Conservation (phyloP, 371 early-diverging fungal species). For the Umbelopsis sp. region DNA sequence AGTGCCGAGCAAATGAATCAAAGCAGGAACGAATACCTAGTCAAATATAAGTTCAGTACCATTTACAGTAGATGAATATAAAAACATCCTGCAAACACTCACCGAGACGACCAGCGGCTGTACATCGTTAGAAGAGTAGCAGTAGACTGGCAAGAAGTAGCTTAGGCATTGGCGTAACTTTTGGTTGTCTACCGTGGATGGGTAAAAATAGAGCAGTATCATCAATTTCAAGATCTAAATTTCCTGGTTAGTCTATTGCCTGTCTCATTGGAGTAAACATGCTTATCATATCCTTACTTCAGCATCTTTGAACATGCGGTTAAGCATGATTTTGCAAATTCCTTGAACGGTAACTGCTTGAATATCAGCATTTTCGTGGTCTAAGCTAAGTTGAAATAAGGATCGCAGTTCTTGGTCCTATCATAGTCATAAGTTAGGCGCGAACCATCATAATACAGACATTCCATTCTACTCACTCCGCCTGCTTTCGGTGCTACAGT, state of each 20-base stretch:
- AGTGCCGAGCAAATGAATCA: slow-evolving; percentile 41
- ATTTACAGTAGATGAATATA: background rate
- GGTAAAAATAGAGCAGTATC: slow-evolving; percentile 80
- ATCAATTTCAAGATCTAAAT: slow-evolving; percentile 67
- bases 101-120: slow-evolving; percentile 58
- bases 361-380: slow-evolving; percentile 48
- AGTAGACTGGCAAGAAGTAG: slow-evolving; percentile 86
- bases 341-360: slow-evolving; percentile 67
- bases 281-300: slow-evolving; percentile 40
- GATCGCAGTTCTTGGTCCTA: slow-evolving; percentile 45
- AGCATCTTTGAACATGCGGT: slow-evolving; percentile 51
- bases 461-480: slow-evolving; percentile 35
- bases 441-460: background rate
- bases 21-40: slow-evolving; percentile 38
- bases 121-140: slow-evolving; percentile 71
- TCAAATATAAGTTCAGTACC: background rate
- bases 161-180: slow-evolving; percentile 80
- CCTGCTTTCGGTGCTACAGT: slow-evolving; percentile 39
- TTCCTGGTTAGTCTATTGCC: slow-evolving; percentile 1
- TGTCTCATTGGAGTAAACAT: background rate
- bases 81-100: background rate
- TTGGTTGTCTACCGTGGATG: slow-evolving; percentile 60
- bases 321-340: slow-evolving; percentile 68
- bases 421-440: background rate
- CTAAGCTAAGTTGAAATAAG: slow-evolving; percentile 53